Percentiles rank a stretch among this genome's conserved stretches.
These are phyloP conservation scores for Venturia nashicola DNA, from an alignment of 2,329 filamentous ascomycete species.

Conservation along the genomic window DNA sequence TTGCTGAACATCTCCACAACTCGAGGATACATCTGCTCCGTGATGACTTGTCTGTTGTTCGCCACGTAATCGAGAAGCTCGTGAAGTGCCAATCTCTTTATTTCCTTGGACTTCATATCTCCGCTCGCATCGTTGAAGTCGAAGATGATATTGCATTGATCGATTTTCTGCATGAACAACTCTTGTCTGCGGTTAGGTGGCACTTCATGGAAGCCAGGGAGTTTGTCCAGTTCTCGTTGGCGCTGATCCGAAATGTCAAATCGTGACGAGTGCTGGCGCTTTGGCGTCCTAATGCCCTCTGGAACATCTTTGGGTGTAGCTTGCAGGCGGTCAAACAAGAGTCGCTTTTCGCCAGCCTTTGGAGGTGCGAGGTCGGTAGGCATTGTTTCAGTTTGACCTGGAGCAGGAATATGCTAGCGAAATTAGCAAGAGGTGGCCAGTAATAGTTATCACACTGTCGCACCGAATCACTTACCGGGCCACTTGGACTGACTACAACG, in stretches of 20 bases:
- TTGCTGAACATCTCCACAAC: constrained; percentile 99
- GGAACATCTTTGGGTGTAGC: constrained; percentile 93
- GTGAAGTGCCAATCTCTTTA: constrained; percentile 91
- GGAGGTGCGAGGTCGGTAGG: constrained; percentile 91
- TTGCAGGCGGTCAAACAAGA: constrained; percentile 79
- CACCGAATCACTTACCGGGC: constrained; percentile 52
- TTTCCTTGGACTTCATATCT: constrained; percentile 99
- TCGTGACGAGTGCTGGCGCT: constrained; percentile 90
- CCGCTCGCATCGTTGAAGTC: constrained; percentile 97
- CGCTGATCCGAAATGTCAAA: constrained; percentile 94
- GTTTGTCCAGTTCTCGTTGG: constrained; percentile 83
- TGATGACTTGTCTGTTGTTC: constrained; percentile 97
- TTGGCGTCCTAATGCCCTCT: constrained; percentile 87
- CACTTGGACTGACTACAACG: constrained; percentile 89
- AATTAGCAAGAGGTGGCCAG: constrained; percentile 8
- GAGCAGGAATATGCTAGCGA: constrained; percentile 72
- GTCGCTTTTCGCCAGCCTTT: constrained; percentile 79
- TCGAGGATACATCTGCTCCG: constrained; percentile 95
- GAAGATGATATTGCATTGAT: constrained; percentile 99
- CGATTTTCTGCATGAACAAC: constrained; percentile 99
- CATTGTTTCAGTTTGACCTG: constrained; percentile 93
- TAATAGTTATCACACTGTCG: neutral
- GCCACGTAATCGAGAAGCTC: constrained; percentile 96
- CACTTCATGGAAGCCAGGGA: constrained; percentile 96
- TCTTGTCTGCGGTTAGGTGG: constrained; percentile 89